Conservation (phyloP, 2,329 filamentous ascomycete genomes). For the Alternaria hordeiaustralica region DNA sequence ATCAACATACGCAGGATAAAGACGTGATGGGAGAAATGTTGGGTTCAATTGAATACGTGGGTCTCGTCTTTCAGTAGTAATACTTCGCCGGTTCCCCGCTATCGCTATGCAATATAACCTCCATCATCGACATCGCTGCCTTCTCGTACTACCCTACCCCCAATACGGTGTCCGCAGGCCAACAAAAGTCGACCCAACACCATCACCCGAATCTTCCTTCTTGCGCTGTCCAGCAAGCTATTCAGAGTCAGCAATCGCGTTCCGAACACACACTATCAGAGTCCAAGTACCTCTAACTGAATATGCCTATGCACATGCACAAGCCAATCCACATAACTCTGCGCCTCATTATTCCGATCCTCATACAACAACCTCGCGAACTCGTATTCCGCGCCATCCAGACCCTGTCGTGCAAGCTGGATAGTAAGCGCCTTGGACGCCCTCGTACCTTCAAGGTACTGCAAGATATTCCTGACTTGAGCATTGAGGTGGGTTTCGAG, state of each 20-base stretch:
- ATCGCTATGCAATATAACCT: conserved; percentile 40
- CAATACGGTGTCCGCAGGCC: conserved; percentile 51
- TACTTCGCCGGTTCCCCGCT: conserved; percentile 6
- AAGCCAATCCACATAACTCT: conserved; percentile 98
- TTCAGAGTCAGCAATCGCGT: conserved; percentile 13
- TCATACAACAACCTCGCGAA: conserved; percentile 91
- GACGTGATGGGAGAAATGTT: neutral
- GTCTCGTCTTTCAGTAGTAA: conserved; percentile 10
- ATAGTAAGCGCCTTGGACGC: conserved; percentile 88
- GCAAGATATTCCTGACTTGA: conserved; percentile 90
- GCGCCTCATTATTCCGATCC: conserved; percentile 95
- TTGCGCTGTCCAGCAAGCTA: conserved; percentile 71
- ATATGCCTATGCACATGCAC: conserved; percentile 94
- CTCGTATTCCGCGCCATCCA: conserved; percentile 95
- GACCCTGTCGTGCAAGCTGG: conserved; percentile 87
- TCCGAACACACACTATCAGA: conserved; percentile 10
- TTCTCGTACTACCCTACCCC: conserved; percentile 30
- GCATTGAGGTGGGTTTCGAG: conserved; percentile 92
- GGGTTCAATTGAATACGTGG: conserved; percentile 5
- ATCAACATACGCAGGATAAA: neutral
- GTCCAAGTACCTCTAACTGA: conserved; percentile 71
- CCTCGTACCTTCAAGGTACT: conserved; percentile 80
- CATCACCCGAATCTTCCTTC: conserved; percentile 63
- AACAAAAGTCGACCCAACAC: conserved; percentile 45
- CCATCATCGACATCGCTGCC: conserved; percentile 3